Conservation (phyloP, 1,284 basidiomycete species). For the Cutaneotrichosporon spelunceum region DNA sequence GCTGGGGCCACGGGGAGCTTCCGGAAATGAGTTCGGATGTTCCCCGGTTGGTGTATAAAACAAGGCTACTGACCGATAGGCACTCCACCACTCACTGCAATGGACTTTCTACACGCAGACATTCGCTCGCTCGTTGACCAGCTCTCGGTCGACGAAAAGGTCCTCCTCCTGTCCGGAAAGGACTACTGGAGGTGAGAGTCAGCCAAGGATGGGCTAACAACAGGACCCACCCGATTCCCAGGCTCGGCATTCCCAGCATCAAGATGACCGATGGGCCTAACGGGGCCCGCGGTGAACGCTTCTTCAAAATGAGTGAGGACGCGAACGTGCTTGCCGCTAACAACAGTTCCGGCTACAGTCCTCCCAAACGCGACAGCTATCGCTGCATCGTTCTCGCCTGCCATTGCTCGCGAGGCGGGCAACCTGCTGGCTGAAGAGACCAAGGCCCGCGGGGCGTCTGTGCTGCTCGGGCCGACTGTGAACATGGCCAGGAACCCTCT, state of each 20-base stretch:
- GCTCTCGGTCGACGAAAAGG: neutral
- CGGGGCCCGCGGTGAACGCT: neutral
- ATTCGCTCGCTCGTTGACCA: neutral
- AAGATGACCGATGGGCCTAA: neutral
- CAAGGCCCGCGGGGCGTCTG: constrained; percentile 64
- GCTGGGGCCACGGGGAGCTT: no score
- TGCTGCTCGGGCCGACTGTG: constrained; percentile 68
- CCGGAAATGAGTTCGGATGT: no score
- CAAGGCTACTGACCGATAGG: no score
- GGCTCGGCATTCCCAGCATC: neutral
- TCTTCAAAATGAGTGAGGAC: no score
- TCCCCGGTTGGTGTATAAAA: no score
- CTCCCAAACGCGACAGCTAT: constrained; percentile 4
- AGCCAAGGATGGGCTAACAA: neutral
- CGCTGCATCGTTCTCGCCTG: constrained; percentile 52
- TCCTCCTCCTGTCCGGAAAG: neutral
- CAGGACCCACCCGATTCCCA: neutral
- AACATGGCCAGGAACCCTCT: constrained; percentile 75
- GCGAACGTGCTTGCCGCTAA: no score
- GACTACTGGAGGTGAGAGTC: neutral
- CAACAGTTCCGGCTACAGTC: no score
- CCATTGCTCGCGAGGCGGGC: constrained; percentile 63
- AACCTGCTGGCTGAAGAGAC: constrained; percentile 63
- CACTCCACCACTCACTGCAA: no score
- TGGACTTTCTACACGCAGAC: neutral